These are phyloP conservation scores for Tetrastigma voinierianum DNA, from an alignment of 164 flowering plant species.

Conservation along the genomic window DNA sequence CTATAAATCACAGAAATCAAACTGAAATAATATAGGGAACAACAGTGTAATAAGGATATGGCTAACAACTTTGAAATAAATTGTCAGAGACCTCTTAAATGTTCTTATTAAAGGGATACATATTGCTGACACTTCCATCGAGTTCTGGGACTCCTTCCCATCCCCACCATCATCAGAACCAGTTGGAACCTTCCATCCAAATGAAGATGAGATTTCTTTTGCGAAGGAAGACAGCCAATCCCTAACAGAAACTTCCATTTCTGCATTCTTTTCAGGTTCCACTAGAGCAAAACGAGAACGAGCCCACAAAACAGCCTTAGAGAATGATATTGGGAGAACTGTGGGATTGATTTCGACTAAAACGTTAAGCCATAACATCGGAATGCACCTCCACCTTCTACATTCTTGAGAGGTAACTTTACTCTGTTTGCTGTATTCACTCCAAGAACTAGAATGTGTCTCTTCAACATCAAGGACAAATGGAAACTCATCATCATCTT, in stretches of 20 bases:
- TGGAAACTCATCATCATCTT: constrained; percentile 34
- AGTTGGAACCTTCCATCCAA: constrained; percentile 80
- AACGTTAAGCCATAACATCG: constrained; percentile 85
- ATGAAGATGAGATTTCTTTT: constrained; percentile 46
- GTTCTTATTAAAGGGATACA: constrained; percentile 55
- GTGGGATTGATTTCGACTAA: constrained; percentile 63
- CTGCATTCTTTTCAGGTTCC: constrained; percentile 56
- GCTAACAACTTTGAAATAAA: background rate
- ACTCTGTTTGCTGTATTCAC: constrained; percentile 56
- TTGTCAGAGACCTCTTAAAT: constrained; percentile 61
- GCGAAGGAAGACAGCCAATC: constrained; percentile 64
- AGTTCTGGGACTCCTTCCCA: constrained; percentile 65
- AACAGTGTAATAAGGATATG: background rate
- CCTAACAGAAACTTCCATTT: constrained; percentile 44
- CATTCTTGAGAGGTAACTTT: constrained; percentile 49
- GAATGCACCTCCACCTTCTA: constrained; percentile 87
- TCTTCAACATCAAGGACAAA: constrained; percentile 46
- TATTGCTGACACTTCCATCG: constrained; percentile 55
- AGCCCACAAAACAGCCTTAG: constrained; percentile 88
- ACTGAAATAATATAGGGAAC: background rate
- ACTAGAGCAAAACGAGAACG: constrained; percentile 74
- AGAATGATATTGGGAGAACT: constrained; percentile 67
- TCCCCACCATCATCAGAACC: constrained; percentile 90
- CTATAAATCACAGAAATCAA: constrained; percentile 1
- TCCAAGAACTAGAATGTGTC: constrained; percentile 66